These are phyloP conservation scores for Geopyxis carbonaria DNA, from an alignment of 495 filamentous ascomycete species.

Conservation along the genomic window DNA sequence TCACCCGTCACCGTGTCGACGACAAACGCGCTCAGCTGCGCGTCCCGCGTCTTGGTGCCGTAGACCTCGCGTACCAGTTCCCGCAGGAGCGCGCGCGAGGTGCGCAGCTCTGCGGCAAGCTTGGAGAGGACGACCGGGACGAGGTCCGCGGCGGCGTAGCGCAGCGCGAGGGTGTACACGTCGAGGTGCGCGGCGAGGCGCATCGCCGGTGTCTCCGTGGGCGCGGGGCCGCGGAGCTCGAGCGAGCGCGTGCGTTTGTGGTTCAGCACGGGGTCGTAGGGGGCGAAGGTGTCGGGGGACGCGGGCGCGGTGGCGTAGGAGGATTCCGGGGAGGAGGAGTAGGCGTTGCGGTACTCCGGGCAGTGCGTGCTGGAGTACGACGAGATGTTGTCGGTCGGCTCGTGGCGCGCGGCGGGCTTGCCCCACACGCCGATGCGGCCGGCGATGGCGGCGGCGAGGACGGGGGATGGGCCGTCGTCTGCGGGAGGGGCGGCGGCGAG, in stretches of 20 bases:
- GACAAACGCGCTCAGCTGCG: conserved; percentile 3
- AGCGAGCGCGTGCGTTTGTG: not conserved
- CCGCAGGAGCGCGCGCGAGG: conserved; percentile 1
- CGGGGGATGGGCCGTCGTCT: conserved; percentile 10
- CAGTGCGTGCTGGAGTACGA: not conserved
- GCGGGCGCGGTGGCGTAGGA: not conserved
- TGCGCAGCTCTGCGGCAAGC: not conserved
- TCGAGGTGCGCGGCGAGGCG: conserved; percentile 3
- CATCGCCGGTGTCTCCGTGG: not conserved
- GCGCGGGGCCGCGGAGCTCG: not conserved
- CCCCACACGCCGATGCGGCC: conserved; percentile 17
- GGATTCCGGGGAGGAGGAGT: not conserved
- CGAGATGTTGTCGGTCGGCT: conserved; percentile 1
- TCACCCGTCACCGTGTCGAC: conserved; percentile 3
- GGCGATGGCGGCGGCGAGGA: conserved; percentile 15
- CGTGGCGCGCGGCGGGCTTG: conserved; percentile 11
- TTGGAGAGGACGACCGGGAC: not conserved
- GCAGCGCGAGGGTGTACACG: conserved; percentile 1
- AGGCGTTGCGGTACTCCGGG: not conserved
- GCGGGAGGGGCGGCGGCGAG: conserved; percentile 6
- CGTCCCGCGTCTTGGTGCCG: conserved; percentile 3
- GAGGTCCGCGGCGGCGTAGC: not conserved
- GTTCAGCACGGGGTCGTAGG: conserved; percentile 1
- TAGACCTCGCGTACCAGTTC: conserved; percentile 5
- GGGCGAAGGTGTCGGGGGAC: not conserved